phyloP scores from a whole-genome alignment of 257 asterid genomes.

The Solanum arcanum region DNA sequence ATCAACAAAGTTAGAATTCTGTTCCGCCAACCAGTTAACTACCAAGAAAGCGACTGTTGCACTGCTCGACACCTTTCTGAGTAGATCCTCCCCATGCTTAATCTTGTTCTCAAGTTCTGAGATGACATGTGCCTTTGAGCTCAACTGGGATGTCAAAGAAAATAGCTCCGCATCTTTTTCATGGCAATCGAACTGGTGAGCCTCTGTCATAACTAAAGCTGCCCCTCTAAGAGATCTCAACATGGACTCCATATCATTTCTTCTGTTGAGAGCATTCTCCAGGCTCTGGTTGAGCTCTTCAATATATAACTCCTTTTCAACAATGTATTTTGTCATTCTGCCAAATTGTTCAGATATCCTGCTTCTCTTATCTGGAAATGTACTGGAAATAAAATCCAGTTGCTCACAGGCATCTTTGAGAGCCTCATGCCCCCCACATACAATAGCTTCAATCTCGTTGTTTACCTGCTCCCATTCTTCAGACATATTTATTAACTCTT shows the following conservation, averaged over 20 bases:
- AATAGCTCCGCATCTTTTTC: conserved; percentile 57
- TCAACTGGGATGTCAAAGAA: conserved; percentile 37
- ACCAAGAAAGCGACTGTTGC: conserved; percentile 72
- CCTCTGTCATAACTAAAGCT: conserved; percentile 67
- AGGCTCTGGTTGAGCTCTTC: conserved; percentile 65
- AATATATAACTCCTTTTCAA: conserved; percentile 56
- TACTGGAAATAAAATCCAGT: conserved; percentile 39
- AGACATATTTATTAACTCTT: conserved; percentile 22
- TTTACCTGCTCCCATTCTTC: conserved; percentile 51
- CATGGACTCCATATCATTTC: conserved; percentile 77
- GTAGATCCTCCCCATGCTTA: conserved; percentile 41
- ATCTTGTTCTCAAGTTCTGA: conserved; percentile 41
- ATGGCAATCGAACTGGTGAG: conserved; percentile 69
- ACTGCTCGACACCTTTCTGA: conserved; percentile 51
- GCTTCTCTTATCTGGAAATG: conserved; percentile 34
- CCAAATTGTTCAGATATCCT: conserved; percentile 60
- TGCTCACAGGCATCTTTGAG: conserved; percentile 57
- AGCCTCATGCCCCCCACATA: conserved; percentile 59
- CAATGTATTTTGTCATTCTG: conserved; percentile 39
- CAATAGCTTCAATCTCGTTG: conserved; percentile 55
- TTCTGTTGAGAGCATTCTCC: conserved; percentile 52
- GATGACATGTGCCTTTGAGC: conserved; percentile 26
- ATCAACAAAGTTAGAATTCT: conserved; percentile 33
- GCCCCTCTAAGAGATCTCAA: conserved; percentile 96
- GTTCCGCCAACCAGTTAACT: conserved; percentile 62